Conservation (phyloP, 495 filamentous ascomycete species). For the Aspergillus affinis region DNA sequence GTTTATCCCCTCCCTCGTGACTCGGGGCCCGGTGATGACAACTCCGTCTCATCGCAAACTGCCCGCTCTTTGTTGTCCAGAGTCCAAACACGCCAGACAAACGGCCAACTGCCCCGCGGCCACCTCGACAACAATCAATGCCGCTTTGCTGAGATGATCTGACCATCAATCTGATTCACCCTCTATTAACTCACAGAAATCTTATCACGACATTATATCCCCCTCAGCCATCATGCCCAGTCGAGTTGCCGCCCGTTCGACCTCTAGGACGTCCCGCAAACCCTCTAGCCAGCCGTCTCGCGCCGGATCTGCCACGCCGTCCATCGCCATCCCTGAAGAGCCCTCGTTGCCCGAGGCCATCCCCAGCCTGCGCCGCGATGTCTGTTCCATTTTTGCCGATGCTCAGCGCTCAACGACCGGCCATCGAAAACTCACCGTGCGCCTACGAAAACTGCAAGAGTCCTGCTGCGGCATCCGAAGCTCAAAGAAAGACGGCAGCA, state of each 20-base stretch:
- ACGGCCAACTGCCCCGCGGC: conserved; percentile 1
- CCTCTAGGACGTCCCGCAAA: conserved; percentile 56
- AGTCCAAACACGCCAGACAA: conserved; percentile 15
- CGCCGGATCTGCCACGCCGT: conserved; percentile 61
- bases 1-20: conserved; percentile 40
- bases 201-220: background rate
- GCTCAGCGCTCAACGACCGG: conserved; percentile 84
- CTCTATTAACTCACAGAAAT: background rate
- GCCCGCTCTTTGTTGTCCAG: conserved; percentile 22
- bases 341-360: conserved; percentile 51
- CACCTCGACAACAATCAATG: background rate
- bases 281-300: conserved; percentile 58
- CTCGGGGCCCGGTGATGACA: conserved; percentile 4
- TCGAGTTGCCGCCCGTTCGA: conserved; percentile 57
- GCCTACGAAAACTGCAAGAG: conserved; percentile 83
- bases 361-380: conserved; percentile 69
- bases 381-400: conserved; percentile 79
- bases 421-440: conserved; percentile 85
- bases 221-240: conserved; percentile 54
- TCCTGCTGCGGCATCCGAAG: conserved; percentile 75
- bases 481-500: conserved; percentile 42
- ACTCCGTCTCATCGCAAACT: conserved; percentile 20
- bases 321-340: conserved; percentile 69
- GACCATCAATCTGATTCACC: background rate
- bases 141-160: conserved; percentile 1